These are phyloP conservation scores for Didymella exigua DNA, from an alignment of 2,329 filamentous ascomycete genomes.

Conservation along the genomic window DNA sequence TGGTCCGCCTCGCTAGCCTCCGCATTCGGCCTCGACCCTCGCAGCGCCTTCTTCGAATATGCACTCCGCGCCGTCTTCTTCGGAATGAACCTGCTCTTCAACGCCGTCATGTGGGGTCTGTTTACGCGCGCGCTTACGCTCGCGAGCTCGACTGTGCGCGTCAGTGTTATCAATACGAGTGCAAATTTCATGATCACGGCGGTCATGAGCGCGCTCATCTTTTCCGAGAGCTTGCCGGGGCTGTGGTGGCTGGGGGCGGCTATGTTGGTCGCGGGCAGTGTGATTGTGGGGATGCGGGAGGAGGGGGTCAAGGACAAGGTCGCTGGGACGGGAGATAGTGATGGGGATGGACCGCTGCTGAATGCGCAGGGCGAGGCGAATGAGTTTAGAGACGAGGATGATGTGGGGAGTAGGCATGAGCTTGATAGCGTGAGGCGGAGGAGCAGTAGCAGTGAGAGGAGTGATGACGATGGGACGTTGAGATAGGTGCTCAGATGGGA, in stretches of 20 bases:
- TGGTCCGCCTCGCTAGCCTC: constrained; percentile 58
- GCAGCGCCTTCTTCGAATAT: constrained; percentile 57
- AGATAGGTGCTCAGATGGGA: constrained; percentile 24
- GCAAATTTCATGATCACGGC: constrained; percentile 82
- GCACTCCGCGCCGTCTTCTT: constrained; percentile 69
- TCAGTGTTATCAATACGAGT: constrained; percentile 81
- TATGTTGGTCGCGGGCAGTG: constrained; percentile 75
- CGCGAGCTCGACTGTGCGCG: constrained; percentile 76
- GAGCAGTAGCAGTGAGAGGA: constrained; percentile 14
- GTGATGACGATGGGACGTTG: constrained; percentile 41
- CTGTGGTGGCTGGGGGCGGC: constrained; percentile 79
- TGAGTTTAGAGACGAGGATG: constrained; percentile 48
- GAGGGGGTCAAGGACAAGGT: constrained; percentile 51
- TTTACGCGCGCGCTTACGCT: constrained; percentile 79
- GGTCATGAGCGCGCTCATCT: constrained; percentile 71
- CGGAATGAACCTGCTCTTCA: constrained; percentile 73
- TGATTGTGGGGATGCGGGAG: constrained; percentile 75
- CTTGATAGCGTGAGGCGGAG: constrained; percentile 34
- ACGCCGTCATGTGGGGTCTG: constrained; percentile 82
- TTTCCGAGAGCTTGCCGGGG: constrained; percentile 71
- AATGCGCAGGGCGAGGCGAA: constrained; percentile 23
- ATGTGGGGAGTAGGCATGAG: constrained; percentile 33
- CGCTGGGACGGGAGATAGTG: constrained; percentile 27
- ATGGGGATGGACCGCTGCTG: constrained; percentile 26
- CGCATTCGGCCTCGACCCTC: constrained; percentile 53